Percentiles rank a stretch among this genome's conserved stretches.
Conservation (phyloP, 129 eudicot species). For the Flaveria bidentis region DNA sequence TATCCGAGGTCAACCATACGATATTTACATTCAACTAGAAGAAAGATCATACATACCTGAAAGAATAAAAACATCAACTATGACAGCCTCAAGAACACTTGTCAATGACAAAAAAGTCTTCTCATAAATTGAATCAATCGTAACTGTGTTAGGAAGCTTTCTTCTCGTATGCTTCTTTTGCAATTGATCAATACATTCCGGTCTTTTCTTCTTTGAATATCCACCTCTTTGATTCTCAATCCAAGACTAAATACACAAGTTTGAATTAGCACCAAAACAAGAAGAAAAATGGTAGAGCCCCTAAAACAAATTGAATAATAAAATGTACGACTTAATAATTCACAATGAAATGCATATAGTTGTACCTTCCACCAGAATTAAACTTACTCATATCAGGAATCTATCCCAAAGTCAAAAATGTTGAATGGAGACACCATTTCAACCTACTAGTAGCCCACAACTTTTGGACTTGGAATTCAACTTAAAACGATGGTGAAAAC, state of each 20-base stretch:
- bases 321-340: not conserved
- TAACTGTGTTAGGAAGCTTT: conserved; percentile 59
- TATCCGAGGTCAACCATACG: not conserved
- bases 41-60: conserved; percentile 54
- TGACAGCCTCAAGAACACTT: conserved; percentile 82
- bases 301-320: not conserved
- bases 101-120: conserved; percentile 76
- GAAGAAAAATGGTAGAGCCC: conserved; percentile 8
- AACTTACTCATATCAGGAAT: not conserved
- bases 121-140: conserved; percentile 80
- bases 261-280: conserved; percentile 9
- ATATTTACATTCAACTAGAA: not conserved
- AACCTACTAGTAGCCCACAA: not conserved
- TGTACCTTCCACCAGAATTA: not conserved
- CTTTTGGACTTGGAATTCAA: not conserved
- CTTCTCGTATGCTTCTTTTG: conserved; percentile 72
- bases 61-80: conserved; percentile 69
- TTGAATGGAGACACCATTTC: not conserved
- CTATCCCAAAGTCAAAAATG: not conserved
- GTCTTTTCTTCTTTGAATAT: conserved; percentile 67
- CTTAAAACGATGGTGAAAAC: not conserved
- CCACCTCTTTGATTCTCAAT: conserved; percentile 65
- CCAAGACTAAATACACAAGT: conserved; percentile 65
- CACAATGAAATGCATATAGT: not conserved
- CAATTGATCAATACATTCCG: conserved; percentile 62